phyloP scores from a whole-genome alignment of 2,329 filamentous ascomycete species.

The Trichoderma lentiforme region DNA sequence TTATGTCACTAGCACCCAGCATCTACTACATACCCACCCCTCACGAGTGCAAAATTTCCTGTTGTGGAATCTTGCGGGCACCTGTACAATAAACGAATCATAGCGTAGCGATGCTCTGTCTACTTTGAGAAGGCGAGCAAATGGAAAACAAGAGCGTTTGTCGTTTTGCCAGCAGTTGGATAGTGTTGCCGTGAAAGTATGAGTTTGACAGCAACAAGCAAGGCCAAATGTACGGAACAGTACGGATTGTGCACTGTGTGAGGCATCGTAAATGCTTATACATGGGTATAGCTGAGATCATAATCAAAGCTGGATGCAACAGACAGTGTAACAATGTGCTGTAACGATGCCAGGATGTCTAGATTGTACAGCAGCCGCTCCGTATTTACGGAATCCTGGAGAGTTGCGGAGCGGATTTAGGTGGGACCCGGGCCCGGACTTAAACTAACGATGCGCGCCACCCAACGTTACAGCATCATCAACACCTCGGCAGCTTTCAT shows the following conservation, averaged over 20 bases:
- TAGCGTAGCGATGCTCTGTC: slow-evolving; percentile 15
- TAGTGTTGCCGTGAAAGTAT: background rate
- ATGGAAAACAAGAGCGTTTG: background rate
- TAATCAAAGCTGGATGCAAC: background rate
- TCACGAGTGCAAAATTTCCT: slow-evolving; percentile 1
- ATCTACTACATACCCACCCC: background rate
- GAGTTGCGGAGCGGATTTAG: background rate
- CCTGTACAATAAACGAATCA: slow-evolving; percentile 11
- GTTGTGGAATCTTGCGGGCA: slow-evolving; percentile 1
- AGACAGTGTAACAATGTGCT: background rate
- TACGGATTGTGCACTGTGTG: background rate
- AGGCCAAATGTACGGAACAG: background rate
- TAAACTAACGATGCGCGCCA: background rate
- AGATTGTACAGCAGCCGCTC: background rate
- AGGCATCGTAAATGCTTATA: background rate
- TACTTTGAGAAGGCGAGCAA: background rate
- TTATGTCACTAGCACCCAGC: background rate
- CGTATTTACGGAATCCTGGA: background rate
- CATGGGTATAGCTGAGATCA: background rate
- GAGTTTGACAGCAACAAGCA: background rate
- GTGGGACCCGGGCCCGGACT: background rate
- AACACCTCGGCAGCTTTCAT: background rate
- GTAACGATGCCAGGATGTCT: background rate
- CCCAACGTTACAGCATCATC: background rate
- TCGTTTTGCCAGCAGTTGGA: background rate